Conservation (phyloP, 2,329 filamentous ascomycete species). For the Colletotrichum sp. region DNA sequence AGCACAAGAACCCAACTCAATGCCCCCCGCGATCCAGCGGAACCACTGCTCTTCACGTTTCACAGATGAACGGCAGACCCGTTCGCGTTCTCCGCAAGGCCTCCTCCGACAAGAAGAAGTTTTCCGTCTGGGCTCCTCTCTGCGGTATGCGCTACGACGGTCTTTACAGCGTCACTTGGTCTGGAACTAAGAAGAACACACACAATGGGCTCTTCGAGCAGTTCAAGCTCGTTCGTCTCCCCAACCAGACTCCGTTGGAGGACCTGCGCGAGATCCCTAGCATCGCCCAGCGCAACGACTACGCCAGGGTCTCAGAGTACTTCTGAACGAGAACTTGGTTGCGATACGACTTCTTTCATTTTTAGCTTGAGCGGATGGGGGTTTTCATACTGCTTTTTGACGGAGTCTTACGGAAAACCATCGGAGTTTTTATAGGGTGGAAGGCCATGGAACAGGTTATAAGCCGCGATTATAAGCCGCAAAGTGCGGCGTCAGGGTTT, state of each 20-base stretch:
- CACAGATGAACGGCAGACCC: slow-evolving; percentile 11
- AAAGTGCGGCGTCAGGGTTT: neutral
- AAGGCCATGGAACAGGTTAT: neutral
- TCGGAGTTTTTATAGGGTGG: neutral
- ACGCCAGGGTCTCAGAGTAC: neutral
- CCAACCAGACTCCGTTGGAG: slow-evolving; percentile 9
- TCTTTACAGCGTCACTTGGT: slow-evolving; percentile 30
- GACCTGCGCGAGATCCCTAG: neutral
- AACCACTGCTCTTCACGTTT: slow-evolving; percentile 26
- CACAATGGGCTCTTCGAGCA: slow-evolving; percentile 22
- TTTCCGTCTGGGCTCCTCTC: slow-evolving; percentile 19
- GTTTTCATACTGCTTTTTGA: neutral
- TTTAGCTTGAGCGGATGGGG: neutral
- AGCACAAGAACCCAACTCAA: slow-evolving; percentile 18
- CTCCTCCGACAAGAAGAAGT: neutral
- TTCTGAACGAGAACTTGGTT: neutral
- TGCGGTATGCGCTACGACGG: slow-evolving; percentile 41
- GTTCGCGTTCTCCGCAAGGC: slow-evolving; percentile 35
- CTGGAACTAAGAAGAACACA: slow-evolving; percentile 8
- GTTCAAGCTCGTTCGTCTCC: slow-evolving; percentile 3
- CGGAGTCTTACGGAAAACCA: neutral
- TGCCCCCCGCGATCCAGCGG: neutral
- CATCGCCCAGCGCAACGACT: neutral
- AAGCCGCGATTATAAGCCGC: neutral
- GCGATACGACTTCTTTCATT: neutral